These are phyloP conservation scores for Pichia thaimueangensis DNA, from an alignment of 805 yeast species.

Conservation along the genomic window DNA sequence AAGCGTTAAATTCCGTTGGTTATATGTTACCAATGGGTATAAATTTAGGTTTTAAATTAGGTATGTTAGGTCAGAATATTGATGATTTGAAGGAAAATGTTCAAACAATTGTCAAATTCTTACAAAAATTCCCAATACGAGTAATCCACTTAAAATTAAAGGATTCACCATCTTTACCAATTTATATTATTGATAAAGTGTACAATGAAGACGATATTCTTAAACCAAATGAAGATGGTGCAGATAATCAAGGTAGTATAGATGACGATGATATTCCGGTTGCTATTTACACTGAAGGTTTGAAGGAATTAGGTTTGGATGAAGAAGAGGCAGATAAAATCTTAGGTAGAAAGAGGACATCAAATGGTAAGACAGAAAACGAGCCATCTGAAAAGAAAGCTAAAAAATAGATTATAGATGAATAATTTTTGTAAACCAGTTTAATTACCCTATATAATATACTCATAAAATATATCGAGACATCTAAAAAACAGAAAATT, in stretches of 20 bases:
- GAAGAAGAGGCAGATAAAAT: constrained; percentile 60
- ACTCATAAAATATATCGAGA: too few relatives aligned
- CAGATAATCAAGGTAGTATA: constrained; percentile 14
- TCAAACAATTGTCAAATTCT: constrained; percentile 43
- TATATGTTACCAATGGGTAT: constrained; percentile 70
- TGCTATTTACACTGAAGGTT: constrained; percentile 63
- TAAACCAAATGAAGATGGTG: constrained; percentile 26
- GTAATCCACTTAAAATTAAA: constrained; percentile 59
- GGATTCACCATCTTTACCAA: constrained; percentile 77
- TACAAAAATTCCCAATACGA: constrained; percentile 42
- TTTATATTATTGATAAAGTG: constrained; percentile 59
- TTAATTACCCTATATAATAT: too few relatives aligned
- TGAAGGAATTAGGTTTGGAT: constrained; percentile 74
- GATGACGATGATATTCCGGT: constrained; percentile 34
- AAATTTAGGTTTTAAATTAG: constrained; percentile 59
- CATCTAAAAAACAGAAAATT: too few relatives aligned
- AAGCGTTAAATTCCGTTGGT: constrained; percentile 50
- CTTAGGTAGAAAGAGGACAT: constrained; percentile 49
- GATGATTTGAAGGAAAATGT: constrained; percentile 56
- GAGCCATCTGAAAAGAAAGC: constrained; percentile 11
- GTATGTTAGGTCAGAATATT: constrained; percentile 42
- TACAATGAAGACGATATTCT: constrained; percentile 42
- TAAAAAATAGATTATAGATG: too few relatives aligned
- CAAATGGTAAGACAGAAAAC: constrained; percentile 14
- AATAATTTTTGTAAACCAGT: too few relatives aligned